A percentile compares a stretch with the other conserved stretches of the same genome.
These are phyloP conservation scores for Ashbya aceris DNA, from an alignment of 1,139 yeast species.

Conservation along the genomic window DNA sequence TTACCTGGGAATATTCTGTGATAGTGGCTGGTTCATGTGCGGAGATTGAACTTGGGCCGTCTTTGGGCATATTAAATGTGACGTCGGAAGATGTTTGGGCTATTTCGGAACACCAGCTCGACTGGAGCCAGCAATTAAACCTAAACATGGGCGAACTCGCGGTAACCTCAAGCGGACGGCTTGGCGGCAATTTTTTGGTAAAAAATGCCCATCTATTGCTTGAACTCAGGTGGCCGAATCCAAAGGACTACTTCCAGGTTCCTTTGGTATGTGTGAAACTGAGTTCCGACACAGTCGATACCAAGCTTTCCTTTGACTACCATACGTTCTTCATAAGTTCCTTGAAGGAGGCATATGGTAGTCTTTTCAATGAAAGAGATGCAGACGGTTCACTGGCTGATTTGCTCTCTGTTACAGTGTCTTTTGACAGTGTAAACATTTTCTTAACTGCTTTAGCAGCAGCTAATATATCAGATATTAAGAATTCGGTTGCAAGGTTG, in stretches of 20 bases:
- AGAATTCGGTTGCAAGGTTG: slow-evolving; percentile 62
- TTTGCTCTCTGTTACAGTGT: slow-evolving; percentile 48
- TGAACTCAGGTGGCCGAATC: slow-evolving; percentile 60
- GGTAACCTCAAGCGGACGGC: slow-evolving; percentile 60
- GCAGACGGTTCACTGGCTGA: slow-evolving; percentile 42
- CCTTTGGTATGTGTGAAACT: slow-evolving; percentile 62
- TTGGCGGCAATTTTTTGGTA: slow-evolving; percentile 59
- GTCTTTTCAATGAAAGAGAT: slow-evolving; percentile 61
- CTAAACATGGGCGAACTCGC: slow-evolving; percentile 48
- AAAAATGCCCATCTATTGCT: slow-evolving; percentile 48
- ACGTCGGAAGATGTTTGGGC: slow-evolving; percentile 57
- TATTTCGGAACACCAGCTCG: slow-evolving; percentile 54
- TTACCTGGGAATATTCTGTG: slow-evolving; percentile 69
- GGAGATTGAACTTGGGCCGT: slow-evolving; percentile 70
- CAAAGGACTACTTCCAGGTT: slow-evolving; percentile 39
- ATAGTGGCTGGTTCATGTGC: slow-evolving; percentile 45
- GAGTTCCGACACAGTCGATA: slow-evolving; percentile 46
- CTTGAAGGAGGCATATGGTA: slow-evolving; percentile 41
- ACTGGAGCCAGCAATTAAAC: slow-evolving; percentile 65
- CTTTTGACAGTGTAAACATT: slow-evolving; percentile 48
- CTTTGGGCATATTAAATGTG: slow-evolving; percentile 59
- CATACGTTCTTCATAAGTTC: slow-evolving; percentile 68
- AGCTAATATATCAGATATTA: slow-evolving; percentile 69
- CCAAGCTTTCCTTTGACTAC: slow-evolving; percentile 68
- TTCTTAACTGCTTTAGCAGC: slow-evolving; percentile 79